These are phyloP conservation scores for Papilionanthe hybrid DNA, from an alignment of 116 monocot species.

Conservation along the genomic window DNA sequence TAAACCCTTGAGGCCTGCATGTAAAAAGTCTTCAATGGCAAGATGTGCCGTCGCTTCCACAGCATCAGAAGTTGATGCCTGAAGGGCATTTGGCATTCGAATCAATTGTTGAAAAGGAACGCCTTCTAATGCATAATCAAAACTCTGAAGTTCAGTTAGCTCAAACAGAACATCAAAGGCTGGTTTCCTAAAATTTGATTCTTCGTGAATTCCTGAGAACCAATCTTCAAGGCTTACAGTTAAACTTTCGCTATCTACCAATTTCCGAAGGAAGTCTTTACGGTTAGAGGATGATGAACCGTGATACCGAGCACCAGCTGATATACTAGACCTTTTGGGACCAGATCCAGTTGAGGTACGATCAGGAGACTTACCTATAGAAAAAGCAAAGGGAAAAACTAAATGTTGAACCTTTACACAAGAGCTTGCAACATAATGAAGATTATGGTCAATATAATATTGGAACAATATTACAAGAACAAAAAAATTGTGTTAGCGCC, in stretches of 20 bases:
- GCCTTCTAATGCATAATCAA: slow-evolving; percentile 93
- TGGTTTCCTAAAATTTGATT: slow-evolving; percentile 40
- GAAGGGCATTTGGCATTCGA: slow-evolving; percentile 84
- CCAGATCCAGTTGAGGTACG: slow-evolving; percentile 40
- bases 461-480: neutral
- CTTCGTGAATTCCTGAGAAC: slow-evolving; percentile 58
- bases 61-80: slow-evolving; percentile 78
- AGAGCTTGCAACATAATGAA: neutral
- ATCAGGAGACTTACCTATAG: slow-evolving; percentile 70
- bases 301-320: slow-evolving; percentile 31
- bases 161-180: slow-evolving; percentile 77
- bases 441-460: slow-evolving; percentile 1
- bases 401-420: neutral
- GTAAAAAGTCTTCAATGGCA: slow-evolving; percentile 92
- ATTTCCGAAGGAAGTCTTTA: slow-evolving; percentile 78
- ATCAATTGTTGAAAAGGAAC: slow-evolving; percentile 79
- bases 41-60: slow-evolving; percentile 86
- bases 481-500: neutral
- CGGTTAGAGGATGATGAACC: slow-evolving; percentile 60
- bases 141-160: slow-evolving; percentile 69
- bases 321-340: slow-evolving; percentile 49
- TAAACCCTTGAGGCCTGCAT: slow-evolving; percentile 80
- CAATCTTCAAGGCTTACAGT: slow-evolving; percentile 73
- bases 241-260: slow-evolving; percentile 80
- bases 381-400: slow-evolving; percentile 5